phyloP scores from a whole-genome alignment of 805 yeast genomes.

The Kazachstania taianensis region DNA sequence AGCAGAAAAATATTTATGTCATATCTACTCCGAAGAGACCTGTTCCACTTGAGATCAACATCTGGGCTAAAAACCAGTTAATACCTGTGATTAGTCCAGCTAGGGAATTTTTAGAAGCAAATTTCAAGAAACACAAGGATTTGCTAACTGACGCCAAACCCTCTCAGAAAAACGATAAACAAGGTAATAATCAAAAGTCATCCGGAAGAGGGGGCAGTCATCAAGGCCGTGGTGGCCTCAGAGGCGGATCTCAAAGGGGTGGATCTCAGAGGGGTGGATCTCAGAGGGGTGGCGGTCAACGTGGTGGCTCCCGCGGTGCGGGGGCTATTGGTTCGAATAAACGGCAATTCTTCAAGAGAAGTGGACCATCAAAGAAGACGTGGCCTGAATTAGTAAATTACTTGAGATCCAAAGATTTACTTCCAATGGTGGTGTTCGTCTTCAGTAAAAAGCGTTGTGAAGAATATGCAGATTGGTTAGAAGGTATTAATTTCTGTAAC shows the following conservation, averaged over 20 bases:
- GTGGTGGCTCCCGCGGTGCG: conserved; percentile 33
- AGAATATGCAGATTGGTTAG: conserved; percentile 74
- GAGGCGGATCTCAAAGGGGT: conserved; percentile 32
- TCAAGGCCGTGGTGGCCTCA: conserved; percentile 17
- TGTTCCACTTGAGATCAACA: conserved; percentile 78
- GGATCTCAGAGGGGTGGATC: conserved; percentile 7
- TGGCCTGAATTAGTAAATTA: conserved; percentile 68
- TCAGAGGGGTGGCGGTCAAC: conserved; percentile 20
- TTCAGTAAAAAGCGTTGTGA: conserved; percentile 91
- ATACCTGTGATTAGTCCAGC: conserved; percentile 66
- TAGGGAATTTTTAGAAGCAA: conserved; percentile 55
- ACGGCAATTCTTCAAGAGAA: conserved; percentile 35
- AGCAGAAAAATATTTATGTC: conserved; percentile 90
- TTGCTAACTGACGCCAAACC: conserved; percentile 27
- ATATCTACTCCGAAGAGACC: conserved; percentile 96
- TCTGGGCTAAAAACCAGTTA: conserved; percentile 72
- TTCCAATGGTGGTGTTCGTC: conserved; percentile 90
- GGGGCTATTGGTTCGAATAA: conserved; percentile 31
- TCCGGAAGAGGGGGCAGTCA: conserved; percentile 24
- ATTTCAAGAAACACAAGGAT: conserved; percentile 52
- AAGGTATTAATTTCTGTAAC: conserved; percentile 66
- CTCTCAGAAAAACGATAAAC: conserved; percentile 21
- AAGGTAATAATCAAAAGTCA: conserved; percentile 32
- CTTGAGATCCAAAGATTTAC: conserved; percentile 53
- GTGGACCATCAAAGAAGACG: conserved; percentile 69